phyloP scores from a whole-genome alignment of 495 filamentous ascomycete genomes.

The Penicillium coprophilum region DNA sequence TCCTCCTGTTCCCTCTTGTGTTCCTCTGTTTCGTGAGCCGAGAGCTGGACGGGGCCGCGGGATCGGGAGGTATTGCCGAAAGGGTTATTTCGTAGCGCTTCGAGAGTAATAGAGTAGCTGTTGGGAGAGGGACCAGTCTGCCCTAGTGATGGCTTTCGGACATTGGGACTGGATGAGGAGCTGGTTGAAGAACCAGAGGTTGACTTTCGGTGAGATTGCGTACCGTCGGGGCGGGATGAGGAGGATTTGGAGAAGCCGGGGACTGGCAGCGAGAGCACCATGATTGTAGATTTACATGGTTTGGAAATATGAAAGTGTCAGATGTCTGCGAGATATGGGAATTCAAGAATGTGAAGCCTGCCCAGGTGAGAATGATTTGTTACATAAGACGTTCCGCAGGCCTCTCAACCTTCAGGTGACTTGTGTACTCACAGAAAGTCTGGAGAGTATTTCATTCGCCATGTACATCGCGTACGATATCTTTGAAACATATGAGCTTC shows the following conservation, averaged over 20 bases:
- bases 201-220: constrained; percentile 22
- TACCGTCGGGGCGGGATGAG: constrained; percentile 28
- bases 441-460: no score
- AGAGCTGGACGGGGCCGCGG: constrained; percentile 24
- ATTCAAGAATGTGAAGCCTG: neutral
- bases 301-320: neutral
- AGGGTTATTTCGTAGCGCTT: constrained; percentile 46
- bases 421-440: no score
- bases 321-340: neutral
- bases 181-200: constrained; percentile 20
- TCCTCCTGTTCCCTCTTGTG: constrained; percentile 53
- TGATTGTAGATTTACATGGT: constrained; percentile 40
- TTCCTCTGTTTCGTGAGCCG: constrained; percentile 28
- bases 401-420: no score
- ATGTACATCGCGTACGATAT: no score
- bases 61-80: constrained; percentile 42
- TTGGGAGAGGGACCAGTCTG: constrained; percentile 16
- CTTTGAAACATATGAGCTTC: no score
- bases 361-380: no score
- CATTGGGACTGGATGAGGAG: constrained; percentile 23
- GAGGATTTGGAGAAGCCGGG: constrained; percentile 42
- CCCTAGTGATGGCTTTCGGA: constrained; percentile 16
- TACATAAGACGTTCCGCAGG: no score
- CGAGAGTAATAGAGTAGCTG: constrained; percentile 39
- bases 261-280: constrained; percentile 47